Conservation (phyloP, 1,284 basidiomycete genomes). For the Leccinum subrobustum region DNA sequence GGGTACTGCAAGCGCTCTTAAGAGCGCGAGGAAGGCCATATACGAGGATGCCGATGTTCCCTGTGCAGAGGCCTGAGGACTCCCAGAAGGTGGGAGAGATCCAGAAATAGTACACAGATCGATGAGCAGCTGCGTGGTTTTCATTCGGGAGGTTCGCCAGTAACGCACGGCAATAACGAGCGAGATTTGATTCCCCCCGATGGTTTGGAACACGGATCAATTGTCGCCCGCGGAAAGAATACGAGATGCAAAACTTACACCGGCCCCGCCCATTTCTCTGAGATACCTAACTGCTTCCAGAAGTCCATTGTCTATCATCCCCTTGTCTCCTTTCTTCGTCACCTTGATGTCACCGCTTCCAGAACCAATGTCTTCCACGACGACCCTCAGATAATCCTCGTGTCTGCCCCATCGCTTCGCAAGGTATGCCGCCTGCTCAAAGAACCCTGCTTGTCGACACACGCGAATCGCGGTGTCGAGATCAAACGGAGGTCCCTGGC, state of each 20-base stretch:
- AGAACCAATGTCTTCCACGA: slow-evolving; percentile 84
- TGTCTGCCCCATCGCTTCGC: slow-evolving; percentile 90
- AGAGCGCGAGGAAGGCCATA: slow-evolving; percentile 76
- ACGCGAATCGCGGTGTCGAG: slow-evolving; percentile 96
- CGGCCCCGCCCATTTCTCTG: slow-evolving; percentile 71
- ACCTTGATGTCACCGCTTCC: slow-evolving; percentile 37
- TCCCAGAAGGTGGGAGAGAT: slow-evolving; percentile 36
- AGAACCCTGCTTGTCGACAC: slow-evolving; percentile 95
- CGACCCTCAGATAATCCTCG: slow-evolving; percentile 91
- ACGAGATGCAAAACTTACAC: slow-evolving; percentile 48
- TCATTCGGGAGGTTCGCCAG: slow-evolving; percentile 73
- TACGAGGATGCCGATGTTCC: slow-evolving; percentile 55
- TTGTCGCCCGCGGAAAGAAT: background rate
- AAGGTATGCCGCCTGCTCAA: slow-evolving; percentile 91
- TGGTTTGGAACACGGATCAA: slow-evolving; percentile 26
- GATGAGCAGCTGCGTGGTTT: slow-evolving; percentile 89
- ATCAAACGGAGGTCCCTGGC: slow-evolving; percentile 88
- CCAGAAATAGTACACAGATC: slow-evolving; percentile 77
- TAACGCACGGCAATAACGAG: slow-evolving; percentile 82
- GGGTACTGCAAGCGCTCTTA: slow-evolving; percentile 47
- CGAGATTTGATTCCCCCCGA: slow-evolving; percentile 80
- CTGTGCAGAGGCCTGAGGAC: slow-evolving; percentile 24
- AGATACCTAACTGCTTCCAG: slow-evolving; percentile 82
- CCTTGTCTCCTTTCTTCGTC: slow-evolving; percentile 20
- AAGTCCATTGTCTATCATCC: slow-evolving; percentile 40